Conservation (phyloP, 768 basidiomycete species). For the Boletellus sp. region DNA sequence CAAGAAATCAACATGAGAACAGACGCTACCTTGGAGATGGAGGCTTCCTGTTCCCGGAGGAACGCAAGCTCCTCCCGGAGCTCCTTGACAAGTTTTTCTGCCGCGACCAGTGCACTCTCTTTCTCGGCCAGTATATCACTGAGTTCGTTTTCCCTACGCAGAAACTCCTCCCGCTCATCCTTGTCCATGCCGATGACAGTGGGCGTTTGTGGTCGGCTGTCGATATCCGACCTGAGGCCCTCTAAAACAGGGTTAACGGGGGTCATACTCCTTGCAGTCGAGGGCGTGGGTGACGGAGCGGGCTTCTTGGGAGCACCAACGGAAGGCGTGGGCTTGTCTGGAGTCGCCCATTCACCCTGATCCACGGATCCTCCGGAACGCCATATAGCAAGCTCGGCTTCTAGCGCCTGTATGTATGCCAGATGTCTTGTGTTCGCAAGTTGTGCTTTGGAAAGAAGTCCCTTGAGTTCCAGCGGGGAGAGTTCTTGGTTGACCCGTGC, state of each 20-base stretch:
- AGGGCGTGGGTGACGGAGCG: constrained; percentile 59
- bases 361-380: constrained; percentile 82
- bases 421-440: constrained; percentile 78
- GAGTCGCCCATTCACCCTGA: constrained; percentile 73
- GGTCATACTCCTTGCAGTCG: constrained; percentile 66
- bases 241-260: constrained; percentile 73
- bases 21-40: constrained; percentile 62
- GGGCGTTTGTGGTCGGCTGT: constrained; percentile 90
- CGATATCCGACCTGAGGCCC: constrained; percentile 64
- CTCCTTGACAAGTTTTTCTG: constrained; percentile 85
- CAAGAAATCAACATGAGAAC: constrained; percentile 1
- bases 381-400: constrained; percentile 90
- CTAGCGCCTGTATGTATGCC: constrained; percentile 83
- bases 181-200: constrained; percentile 85
- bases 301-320: constrained; percentile 45
- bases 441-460: constrained; percentile 84
- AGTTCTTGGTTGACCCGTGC: constrained; percentile 98
- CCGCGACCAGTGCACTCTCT: constrained; percentile 74
- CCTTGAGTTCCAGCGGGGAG: constrained; percentile 93
- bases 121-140: constrained; percentile 90
- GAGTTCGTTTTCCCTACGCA: constrained; percentile 94
- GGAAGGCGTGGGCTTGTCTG: constrained; percentile 51
- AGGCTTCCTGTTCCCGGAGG: constrained; percentile 86
- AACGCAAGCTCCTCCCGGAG: constrained; percentile 84
- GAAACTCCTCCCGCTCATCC: constrained; percentile 96